Conservation (phyloP, 345 rosid genomes). For the Excoecaria agallocha region DNA sequence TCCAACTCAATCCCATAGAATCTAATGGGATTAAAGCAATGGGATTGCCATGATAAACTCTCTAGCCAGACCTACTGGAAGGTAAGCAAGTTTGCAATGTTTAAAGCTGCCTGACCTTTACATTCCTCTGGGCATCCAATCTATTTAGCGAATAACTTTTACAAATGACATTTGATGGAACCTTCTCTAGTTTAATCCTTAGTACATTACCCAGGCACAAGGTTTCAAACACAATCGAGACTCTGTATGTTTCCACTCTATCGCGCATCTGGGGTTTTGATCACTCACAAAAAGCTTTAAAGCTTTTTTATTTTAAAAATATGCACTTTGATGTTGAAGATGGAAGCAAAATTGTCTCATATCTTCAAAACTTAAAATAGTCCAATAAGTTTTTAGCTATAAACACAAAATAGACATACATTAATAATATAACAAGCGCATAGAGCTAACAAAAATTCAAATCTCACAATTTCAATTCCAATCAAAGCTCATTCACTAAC, state of each 20-base stretch:
- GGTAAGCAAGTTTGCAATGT: background rate
- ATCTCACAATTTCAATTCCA: background rate
- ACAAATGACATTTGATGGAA: background rate
- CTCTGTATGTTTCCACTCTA: background rate
- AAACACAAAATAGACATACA: background rate
- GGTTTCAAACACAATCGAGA: background rate
- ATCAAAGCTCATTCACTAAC: background rate
- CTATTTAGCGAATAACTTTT: background rate
- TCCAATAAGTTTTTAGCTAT: background rate
- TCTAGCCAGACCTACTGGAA: background rate
- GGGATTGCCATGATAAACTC: background rate
- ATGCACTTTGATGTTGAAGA: background rate
- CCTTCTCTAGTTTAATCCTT: slow-evolving; percentile 1
- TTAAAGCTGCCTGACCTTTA: background rate
- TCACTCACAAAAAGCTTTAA: background rate
- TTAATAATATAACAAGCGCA: slow-evolving; percentile 7
- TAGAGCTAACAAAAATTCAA: background rate
- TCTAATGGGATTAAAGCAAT: no score
- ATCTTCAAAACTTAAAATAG: slow-evolving; percentile 1
- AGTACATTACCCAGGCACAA: background rate
- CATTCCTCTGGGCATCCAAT: background rate
- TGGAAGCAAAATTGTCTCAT: background rate
- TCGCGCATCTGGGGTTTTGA: background rate
- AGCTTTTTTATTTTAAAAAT: background rate
- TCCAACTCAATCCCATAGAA: background rate